phyloP scores from a whole-genome alignment of 345 rosid genomes.

The Schrenkiella parvula region DNA sequence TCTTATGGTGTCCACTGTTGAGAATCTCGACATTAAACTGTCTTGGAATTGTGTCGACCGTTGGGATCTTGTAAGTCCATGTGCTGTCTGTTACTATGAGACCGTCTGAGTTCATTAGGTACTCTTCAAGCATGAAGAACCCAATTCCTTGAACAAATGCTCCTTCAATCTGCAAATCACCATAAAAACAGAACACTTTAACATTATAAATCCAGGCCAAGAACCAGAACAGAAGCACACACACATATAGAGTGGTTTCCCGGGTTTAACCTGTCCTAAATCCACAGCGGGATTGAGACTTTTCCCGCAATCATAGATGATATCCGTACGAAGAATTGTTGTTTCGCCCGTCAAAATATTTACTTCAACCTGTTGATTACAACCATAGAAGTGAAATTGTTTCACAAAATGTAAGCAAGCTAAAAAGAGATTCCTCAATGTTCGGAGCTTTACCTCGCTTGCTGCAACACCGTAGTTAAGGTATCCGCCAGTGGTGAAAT shows the following conservation, averaged over 20 bases:
- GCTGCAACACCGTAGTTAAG: slow-evolving; percentile 91
- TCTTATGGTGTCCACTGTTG: slow-evolving; percentile 71
- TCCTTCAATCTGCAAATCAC: slow-evolving; percentile 75
- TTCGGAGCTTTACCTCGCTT: slow-evolving; percentile 68
- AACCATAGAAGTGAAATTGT: not conserved
- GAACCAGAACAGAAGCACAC: not conserved
- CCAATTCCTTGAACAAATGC: slow-evolving; percentile 96
- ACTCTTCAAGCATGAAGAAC: slow-evolving; percentile 91
- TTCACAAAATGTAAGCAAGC: not conserved
- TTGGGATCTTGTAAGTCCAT: slow-evolving; percentile 96
- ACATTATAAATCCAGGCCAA: not conserved
- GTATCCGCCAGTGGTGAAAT: slow-evolving; percentile 42
- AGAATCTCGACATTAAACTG: slow-evolving; percentile 75
- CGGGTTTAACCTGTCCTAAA: slow-evolving; percentile 77
- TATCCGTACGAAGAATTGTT: slow-evolving; percentile 66
- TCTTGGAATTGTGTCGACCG: slow-evolving; percentile 81
- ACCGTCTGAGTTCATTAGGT: slow-evolving; percentile 71
- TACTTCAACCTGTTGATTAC: slow-evolving; percentile 64
- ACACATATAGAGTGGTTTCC: not conserved
- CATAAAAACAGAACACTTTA: not conserved
- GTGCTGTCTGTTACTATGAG: slow-evolving; percentile 64
- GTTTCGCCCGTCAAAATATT: slow-evolving; percentile 80
- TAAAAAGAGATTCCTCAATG: slow-evolving; percentile 1
- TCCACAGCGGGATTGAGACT: slow-evolving; percentile 98
- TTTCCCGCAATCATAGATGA: slow-evolving; percentile 88